Percentiles rank a stretch among this genome's conserved stretches.
Conservation (phyloP, 2,329 filamentous ascomycete species). For the Penicillium janthinellum region DNA sequence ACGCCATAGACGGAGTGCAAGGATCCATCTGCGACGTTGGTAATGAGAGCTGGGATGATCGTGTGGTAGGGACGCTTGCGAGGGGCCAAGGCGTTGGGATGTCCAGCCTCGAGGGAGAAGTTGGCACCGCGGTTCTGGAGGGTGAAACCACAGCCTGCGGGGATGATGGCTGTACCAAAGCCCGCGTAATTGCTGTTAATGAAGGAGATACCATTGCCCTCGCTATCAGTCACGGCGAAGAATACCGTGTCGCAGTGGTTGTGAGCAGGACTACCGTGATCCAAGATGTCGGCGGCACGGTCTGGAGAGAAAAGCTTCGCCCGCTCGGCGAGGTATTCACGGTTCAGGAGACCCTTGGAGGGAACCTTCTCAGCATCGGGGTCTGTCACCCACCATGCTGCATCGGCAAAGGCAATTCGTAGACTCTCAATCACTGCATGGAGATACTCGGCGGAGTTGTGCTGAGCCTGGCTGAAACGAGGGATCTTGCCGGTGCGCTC, state of each 20-base stretch:
- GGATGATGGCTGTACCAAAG: conserved; percentile 83
- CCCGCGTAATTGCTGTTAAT: conserved; percentile 95
- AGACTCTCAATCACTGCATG: conserved; percentile 87
- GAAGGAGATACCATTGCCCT: conserved; percentile 90
- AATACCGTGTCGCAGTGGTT: conserved; percentile 92
- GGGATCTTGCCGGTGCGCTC: conserved; percentile 75
- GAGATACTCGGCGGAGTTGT: conserved; percentile 79
- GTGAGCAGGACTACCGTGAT: conserved; percentile 81
- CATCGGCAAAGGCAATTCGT: conserved; percentile 87
- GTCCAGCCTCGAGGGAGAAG: conserved; percentile 69
- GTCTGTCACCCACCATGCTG: conserved; percentile 86
- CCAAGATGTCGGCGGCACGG: conserved; percentile 54
- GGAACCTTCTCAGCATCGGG: conserved; percentile 69
- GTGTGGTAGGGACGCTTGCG: conserved; percentile 94
- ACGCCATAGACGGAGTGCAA: conserved; percentile 89
- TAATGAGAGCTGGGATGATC: conserved; percentile 91
- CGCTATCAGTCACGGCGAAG: conserved; percentile 77
- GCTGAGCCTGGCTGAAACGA: conserved; percentile 65
- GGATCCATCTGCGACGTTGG: conserved; percentile 70
- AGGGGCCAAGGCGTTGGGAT: conserved; percentile 79
- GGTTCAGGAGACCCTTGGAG: conserved; percentile 67
- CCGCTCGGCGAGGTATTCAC: conserved; percentile 73
- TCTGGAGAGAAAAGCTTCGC: conserved; percentile 62
- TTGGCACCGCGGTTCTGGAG: conserved; percentile 91
- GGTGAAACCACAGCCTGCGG: conserved; percentile 83